phyloP scores from a whole-genome alignment of 768 basidiomycete genomes.

The Termitomyces sp. region DNA sequence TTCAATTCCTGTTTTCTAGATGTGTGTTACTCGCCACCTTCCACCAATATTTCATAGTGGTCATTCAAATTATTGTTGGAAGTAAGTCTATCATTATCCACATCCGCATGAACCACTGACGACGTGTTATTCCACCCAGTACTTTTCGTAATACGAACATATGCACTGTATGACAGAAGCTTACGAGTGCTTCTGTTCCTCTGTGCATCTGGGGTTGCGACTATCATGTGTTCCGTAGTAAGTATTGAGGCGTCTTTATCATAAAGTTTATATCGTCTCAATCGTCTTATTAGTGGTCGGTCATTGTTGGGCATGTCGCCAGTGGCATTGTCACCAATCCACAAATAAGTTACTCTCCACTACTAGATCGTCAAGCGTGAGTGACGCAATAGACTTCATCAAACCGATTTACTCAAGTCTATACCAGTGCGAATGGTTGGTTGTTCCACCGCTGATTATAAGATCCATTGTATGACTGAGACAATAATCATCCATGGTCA shows the following conservation, averaged over 20 bases:
- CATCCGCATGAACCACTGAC: not conserved
- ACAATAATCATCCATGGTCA: not conserved
- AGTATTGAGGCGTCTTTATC: not conserved
- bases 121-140: constrained; percentile 14
- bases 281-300: not conserved
- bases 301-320: not conserved
- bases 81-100: constrained; percentile 18
- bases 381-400: not conserved
- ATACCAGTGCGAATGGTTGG: not conserved
- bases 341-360: not conserved
- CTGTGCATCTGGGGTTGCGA: constrained; percentile 19
- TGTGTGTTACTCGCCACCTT: constrained; percentile 19
- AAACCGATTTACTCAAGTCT: not conserved
- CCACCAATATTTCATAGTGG: constrained; percentile 15
- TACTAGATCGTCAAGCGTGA: not conserved
- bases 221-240: constrained; percentile 14
- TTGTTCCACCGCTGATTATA: not conserved
- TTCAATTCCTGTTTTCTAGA: constrained; percentile 9
- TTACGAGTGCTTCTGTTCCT: constrained; percentile 22
- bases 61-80: constrained; percentile 29
- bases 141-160: constrained; percentile 31
- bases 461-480: not conserved
- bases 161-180: constrained; percentile 5
- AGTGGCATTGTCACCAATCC: not conserved
- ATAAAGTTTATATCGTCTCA: not conserved